Percentiles rank a stretch among this genome's conserved stretches.
Conservation (phyloP, 208 protist species). For the Leishmania lainsoni region DNA sequence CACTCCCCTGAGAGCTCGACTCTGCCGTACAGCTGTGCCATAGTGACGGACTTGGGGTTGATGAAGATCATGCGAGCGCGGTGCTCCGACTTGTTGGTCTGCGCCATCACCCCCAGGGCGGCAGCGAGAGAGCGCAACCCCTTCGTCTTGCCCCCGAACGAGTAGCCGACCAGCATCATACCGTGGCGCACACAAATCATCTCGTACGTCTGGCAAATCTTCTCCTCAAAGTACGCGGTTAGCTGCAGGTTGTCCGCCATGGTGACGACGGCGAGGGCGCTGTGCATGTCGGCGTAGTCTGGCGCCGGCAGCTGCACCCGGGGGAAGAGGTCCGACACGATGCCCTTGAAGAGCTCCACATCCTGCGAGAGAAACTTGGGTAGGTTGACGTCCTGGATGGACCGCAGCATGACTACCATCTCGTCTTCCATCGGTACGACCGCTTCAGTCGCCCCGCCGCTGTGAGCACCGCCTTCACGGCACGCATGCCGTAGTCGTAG, state of each 20-base stretch:
- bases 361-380: constrained; percentile 96
- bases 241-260: constrained; percentile 83
- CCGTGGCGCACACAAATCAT: constrained; percentile 98
- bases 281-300: constrained; percentile 91
- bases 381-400: constrained; percentile 95
- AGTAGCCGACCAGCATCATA: constrained; percentile 97
- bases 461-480: constrained; percentile 96
- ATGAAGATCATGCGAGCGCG: constrained; percentile 89
- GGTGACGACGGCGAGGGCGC: constrained; percentile 67
- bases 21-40: constrained; percentile 96
- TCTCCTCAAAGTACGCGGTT: constrained; percentile 90
- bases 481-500: constrained; percentile 98
- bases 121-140: constrained; percentile 86
- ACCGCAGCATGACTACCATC: constrained; percentile 94
- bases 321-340: constrained; percentile 96
- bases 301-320: constrained; percentile 82
- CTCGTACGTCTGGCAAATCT: constrained; percentile 95
- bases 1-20: constrained; percentile 96
- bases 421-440: constrained; percentile 91
- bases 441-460: constrained; percentile 93
- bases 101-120: constrained; percentile 83
- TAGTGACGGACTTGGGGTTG: constrained; percentile 96
- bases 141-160: constrained; percentile 94
- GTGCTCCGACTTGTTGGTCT: constrained; percentile 61
- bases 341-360: constrained; percentile 96